phyloP scores from a whole-genome alignment of 83 land plant species.

The Picea mariana region DNA sequence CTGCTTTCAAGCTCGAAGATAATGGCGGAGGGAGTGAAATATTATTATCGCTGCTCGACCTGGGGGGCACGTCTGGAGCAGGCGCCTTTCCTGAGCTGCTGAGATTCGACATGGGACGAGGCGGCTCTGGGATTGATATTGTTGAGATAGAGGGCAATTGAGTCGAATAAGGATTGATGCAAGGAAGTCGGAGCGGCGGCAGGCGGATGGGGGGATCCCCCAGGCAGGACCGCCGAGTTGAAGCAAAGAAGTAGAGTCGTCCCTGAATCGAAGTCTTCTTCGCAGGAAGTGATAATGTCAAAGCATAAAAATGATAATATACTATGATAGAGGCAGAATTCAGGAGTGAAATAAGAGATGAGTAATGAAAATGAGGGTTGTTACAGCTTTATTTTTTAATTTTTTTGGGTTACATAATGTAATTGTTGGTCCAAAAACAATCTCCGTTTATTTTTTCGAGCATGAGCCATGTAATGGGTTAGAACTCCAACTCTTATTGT shows the following conservation, averaged over 20 bases:
- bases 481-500: no score
- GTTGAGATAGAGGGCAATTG: background rate
- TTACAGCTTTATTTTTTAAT: no score
- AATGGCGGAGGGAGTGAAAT: no score
- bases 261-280: constrained; percentile 1
- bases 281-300: background rate
- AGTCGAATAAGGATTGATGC: background rate
- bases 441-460: no score
- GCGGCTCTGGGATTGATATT: constrained; percentile 3
- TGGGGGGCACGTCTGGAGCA: background rate
- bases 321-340: no score
- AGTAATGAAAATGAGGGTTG: no score
- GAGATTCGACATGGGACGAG: background rate
- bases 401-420: no score
- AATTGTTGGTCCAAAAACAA: no score
- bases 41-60: background rate
- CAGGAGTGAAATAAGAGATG: no score
- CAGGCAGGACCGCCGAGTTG: background rate
- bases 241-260: background rate
- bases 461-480: no score
- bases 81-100: background rate
- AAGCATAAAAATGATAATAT: no score
- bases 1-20: no score
- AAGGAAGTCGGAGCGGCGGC: background rate
- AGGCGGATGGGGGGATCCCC: background rate